phyloP scores from a whole-genome alignment of 139 green algal species.

The Auxenochlorella pyrenoidosa region DNA sequence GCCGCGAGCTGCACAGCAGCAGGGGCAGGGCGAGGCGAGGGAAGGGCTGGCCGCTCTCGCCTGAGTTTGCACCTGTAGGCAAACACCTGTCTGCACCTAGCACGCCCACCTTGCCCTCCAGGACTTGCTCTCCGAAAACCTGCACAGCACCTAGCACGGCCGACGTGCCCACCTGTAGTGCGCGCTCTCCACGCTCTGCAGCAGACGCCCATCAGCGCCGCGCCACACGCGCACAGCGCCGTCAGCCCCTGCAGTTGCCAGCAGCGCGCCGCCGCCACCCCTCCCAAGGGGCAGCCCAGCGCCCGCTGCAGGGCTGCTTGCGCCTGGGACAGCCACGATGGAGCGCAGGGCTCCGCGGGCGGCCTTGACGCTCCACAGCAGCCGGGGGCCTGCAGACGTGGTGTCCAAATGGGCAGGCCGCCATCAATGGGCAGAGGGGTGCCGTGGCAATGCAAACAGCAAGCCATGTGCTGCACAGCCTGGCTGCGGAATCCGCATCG shows the following conservation, averaged over 20 bases:
- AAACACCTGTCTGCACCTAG: no score
- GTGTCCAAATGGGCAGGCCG: no score
- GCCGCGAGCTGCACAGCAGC: slow-evolving; percentile 9
- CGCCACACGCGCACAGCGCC: slow-evolving; percentile 44
- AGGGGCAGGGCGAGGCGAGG: no score
- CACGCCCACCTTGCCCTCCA: no score
- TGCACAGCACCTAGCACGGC: no score
- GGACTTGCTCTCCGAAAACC: no score
- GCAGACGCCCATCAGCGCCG: slow-evolving; percentile 33
- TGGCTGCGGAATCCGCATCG: not conserved
- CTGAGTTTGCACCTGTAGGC: no score
- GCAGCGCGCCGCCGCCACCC: not conserved
- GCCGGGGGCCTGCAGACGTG: not conserved
- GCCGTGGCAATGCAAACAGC: not conserved
- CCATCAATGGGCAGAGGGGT: no score
- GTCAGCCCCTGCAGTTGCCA: slow-evolving; percentile 31
- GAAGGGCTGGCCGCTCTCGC: not conserved
- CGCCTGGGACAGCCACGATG: not conserved
- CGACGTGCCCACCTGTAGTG: slow-evolving; percentile 31
- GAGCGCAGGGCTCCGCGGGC: not conserved
- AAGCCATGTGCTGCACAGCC: not conserved
- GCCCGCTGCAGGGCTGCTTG: not conserved
- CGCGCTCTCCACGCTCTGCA: slow-evolving; percentile 50
- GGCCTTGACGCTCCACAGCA: slow-evolving; percentile 34
- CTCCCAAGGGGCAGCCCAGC: not conserved